Evolutionary conservation across 352 stramenopile genomes (phyloP).

Genomic region (Blastocystis sp.): DNA sequence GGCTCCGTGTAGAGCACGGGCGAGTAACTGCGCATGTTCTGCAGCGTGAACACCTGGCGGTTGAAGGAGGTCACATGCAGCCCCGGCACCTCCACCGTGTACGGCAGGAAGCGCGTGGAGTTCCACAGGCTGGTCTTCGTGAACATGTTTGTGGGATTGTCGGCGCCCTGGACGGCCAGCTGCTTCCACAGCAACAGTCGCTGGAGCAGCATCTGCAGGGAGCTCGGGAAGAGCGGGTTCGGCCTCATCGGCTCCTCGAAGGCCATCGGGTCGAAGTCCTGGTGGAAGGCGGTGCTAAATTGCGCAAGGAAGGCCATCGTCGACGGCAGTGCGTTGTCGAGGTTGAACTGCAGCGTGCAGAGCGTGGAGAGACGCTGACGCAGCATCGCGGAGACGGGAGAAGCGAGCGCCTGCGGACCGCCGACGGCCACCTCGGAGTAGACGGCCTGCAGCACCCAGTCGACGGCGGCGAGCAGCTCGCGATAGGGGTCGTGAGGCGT

Average conservation of each 20-base stretch:
- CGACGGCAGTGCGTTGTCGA: neutral
- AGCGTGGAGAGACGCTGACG: neutral
- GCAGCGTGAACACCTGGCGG: neutral
- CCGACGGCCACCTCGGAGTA: neutral
- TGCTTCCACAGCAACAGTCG: constrained; percentile 20
- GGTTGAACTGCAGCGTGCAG: neutral
- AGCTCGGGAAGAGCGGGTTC: neutral
- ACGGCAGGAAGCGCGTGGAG: neutral
- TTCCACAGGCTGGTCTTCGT: too few relatives aligned
- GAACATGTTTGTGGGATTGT: neutral
- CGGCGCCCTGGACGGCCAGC: neutral
- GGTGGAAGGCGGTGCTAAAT: neutral
- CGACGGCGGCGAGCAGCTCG: neutral
- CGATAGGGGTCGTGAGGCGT: neutral
- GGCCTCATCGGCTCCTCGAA: neutral
- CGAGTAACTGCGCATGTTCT: neutral
- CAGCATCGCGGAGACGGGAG: neutral
- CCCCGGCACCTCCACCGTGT: neutral
- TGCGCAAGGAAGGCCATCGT: constrained; percentile 1
- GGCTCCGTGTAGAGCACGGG: neutral
- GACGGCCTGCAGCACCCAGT: neutral
- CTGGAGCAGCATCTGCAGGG: constrained; percentile 1
- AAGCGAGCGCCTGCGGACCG: neutral
- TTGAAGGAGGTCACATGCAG: neutral
- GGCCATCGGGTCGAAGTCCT: neutral